phyloP scores from a whole-genome alignment of 805 yeast genomes.

The Alloascoidea africana region DNA sequence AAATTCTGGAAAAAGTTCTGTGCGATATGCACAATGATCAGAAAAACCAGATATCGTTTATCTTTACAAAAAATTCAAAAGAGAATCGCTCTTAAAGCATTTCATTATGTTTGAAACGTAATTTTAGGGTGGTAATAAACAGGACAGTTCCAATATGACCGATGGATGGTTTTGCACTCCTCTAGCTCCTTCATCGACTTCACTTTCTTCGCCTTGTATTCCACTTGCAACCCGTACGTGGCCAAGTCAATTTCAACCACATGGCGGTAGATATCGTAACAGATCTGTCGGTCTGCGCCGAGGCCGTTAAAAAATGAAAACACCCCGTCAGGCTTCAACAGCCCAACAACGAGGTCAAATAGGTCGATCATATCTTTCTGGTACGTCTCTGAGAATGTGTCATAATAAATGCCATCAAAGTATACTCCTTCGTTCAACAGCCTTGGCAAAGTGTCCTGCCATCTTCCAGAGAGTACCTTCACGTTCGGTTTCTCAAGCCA shows the following conservation, averaged over 20 bases:
- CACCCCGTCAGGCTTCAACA: constrained; percentile 66
- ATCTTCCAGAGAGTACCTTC: constrained; percentile 68
- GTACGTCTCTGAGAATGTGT: constrained; percentile 88
- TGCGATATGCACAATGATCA: constrained; percentile 8
- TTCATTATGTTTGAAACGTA: neutral
- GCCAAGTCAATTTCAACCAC: constrained; percentile 68
- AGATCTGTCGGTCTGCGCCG: constrained; percentile 63
- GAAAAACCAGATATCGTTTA: constrained; percentile 20
- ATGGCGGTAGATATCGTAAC: constrained; percentile 73
- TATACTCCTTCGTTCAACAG: constrained; percentile 51
- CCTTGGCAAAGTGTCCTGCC: constrained; percentile 73
- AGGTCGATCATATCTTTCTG: constrained; percentile 66
- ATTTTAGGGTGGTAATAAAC: constrained; percentile 42
- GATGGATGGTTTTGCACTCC: constrained; percentile 23
- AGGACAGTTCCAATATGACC: constrained; percentile 59
- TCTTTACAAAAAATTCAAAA: constrained; percentile 25
- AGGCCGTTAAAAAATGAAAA: constrained; percentile 89
- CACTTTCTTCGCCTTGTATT: constrained; percentile 24
- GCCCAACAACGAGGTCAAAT: constrained; percentile 68
- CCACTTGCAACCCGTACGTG: constrained; percentile 61
- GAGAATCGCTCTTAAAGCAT: too few species aligned
- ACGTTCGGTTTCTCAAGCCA: constrained; percentile 72
- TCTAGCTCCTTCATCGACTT: constrained; percentile 20
- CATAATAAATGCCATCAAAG: constrained; percentile 87
- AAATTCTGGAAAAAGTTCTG: constrained; percentile 12